Evolutionary conservation across 805 yeast species (phyloP).

Genomic region (Kodamaea nitidulidarum): DNA sequence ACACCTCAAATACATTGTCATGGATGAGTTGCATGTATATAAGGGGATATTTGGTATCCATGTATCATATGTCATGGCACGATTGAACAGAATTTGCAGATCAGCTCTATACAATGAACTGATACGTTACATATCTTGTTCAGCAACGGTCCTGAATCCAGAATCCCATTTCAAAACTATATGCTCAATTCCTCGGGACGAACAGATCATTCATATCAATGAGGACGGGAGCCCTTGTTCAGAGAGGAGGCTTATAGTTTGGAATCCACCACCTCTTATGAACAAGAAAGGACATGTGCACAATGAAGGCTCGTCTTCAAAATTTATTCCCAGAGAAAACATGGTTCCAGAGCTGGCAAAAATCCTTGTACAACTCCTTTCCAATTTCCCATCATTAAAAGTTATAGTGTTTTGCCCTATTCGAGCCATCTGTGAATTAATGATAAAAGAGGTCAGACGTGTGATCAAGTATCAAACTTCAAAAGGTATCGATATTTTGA

Average conservation of each 20-base stretch:
- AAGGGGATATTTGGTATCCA: slow-evolving; percentile 91
- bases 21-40: slow-evolving; percentile 85
- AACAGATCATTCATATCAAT: slow-evolving; percentile 51
- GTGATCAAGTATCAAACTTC: slow-evolving; percentile 13
- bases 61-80: slow-evolving; percentile 78
- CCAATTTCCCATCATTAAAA: slow-evolving; percentile 52
- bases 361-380: slow-evolving; percentile 61
- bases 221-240: slow-evolving; percentile 92
- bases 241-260: slow-evolving; percentile 65
- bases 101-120: slow-evolving; percentile 49
- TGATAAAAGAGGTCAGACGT: slow-evolving; percentile 77
- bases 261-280: slow-evolving; percentile 75
- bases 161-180: slow-evolving; percentile 63
- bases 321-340: slow-evolving; percentile 49
- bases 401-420: slow-evolving; percentile 90
- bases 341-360: slow-evolving; percentile 75
- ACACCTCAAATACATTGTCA: slow-evolving; percentile 66
- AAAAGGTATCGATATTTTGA: slow-evolving; percentile 40
- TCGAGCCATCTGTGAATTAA: slow-evolving; percentile 76
- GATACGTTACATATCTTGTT: slow-evolving; percentile 77
- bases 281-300: slow-evolving; percentile 46
- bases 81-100: slow-evolving; percentile 57
- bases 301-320: not conserved
- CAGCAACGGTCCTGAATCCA: slow-evolving; percentile 87
- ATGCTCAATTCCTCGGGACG: slow-evolving; percentile 54